phyloP scores from a whole-genome alignment of 2,329 filamentous ascomycete genomes.

The Colletotrichum noveboracense region DNA sequence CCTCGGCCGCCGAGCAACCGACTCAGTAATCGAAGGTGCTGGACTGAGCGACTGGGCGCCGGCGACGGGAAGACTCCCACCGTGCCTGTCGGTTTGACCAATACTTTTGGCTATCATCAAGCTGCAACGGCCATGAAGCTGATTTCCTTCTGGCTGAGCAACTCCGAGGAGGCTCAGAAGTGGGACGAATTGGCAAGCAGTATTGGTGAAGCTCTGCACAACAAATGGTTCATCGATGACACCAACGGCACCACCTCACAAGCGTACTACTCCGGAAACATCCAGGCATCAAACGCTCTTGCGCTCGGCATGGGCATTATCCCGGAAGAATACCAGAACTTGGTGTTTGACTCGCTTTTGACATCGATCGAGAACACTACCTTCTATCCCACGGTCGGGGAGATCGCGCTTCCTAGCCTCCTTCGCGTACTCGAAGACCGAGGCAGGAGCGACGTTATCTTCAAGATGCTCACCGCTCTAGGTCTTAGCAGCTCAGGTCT shows the following conservation, averaged over 20 bases:
- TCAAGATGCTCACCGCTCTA: constrained; percentile 1
- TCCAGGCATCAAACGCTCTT: constrained; percentile 12
- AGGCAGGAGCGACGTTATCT: constrained; percentile 1
- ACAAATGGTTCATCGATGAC: constrained; percentile 4
- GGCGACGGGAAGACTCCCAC: constrained; percentile 3
- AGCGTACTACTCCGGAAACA: neutral
- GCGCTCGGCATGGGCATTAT: constrained; percentile 4
- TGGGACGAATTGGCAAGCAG: neutral
- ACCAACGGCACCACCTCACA: neutral
- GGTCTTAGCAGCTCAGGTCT: neutral
- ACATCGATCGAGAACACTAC: neutral
- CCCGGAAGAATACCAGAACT: neutral
- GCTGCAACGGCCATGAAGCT: constrained; percentile 1
- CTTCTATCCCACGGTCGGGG: neutral
- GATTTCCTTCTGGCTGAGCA: neutral
- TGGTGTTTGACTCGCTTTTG: neutral
- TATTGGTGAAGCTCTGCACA: neutral
- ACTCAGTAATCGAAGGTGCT: constrained; percentile 11
- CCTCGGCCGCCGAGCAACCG: neutral
- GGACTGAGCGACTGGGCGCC: constrained; percentile 16
- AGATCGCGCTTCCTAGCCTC: constrained; percentile 15
- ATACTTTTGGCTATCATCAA: constrained; percentile 12
- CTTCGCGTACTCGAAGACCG: neutral
- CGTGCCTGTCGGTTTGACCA: neutral
- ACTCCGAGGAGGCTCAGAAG: neutral